A percentile compares a stretch with the other conserved stretches of the same genome.
Conservation (phyloP, 192 early-diverging fungal species). For the Coemansia sp. region DNA sequence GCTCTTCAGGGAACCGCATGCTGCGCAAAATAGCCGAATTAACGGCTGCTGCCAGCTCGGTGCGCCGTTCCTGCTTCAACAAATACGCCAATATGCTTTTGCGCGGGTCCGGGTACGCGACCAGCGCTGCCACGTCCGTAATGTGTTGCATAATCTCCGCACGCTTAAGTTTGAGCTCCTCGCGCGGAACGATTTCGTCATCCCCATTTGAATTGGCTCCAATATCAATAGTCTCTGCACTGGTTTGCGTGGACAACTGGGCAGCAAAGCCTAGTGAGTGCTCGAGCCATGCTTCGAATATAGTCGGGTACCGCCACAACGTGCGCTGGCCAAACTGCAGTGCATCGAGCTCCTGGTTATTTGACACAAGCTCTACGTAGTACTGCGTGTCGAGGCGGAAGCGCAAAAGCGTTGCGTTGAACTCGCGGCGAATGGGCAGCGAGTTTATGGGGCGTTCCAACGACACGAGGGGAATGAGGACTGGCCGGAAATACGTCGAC, state of each 20-base stretch:
- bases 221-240: not conserved
- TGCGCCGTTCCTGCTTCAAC: conserved; percentile 25
- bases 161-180: conserved; percentile 35
- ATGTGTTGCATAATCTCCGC: conserved; percentile 48
- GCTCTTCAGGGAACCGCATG: conserved; percentile 34
- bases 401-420: conserved; percentile 39
- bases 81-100: conserved; percentile 37
- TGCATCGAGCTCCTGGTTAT: conserved; percentile 38
- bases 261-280: conserved; percentile 17
- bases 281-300: conserved; percentile 42
- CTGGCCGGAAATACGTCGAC: conserved; percentile 39
- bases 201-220: not conserved
- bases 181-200: conserved; percentile 25
- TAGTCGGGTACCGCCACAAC: conserved; percentile 40
- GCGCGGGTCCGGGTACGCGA: conserved; percentile 36
- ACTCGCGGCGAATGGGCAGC: conserved; percentile 28
- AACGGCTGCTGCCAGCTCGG: conserved; percentile 31
- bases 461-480: conserved; percentile 34
- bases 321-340: conserved; percentile 41
- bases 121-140: conserved; percentile 41
- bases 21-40: conserved; percentile 34
- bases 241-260: not conserved
- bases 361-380: conserved; percentile 44
- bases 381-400: conserved; percentile 50
- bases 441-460: conserved; percentile 9